phyloP scores from a whole-genome alignment of 768 basidiomycete species.

The Leccinum imitatum region DNA sequence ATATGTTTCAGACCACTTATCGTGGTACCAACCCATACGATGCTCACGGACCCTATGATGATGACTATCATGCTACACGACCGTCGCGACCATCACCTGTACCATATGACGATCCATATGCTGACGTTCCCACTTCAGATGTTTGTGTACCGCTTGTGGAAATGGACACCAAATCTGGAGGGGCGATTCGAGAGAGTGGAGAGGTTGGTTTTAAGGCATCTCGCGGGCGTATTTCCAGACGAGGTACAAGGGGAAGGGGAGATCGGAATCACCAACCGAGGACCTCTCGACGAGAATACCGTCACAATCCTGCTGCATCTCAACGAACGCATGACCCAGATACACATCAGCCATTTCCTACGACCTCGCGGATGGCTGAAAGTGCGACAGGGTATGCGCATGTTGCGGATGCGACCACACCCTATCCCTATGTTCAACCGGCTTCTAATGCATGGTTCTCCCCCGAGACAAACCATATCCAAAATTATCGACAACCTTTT shows the following conservation, averaged over 20 bases:
- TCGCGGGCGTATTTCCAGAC: constrained; percentile 27
- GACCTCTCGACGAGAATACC: constrained; percentile 22
- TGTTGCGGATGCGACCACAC: constrained; percentile 24
- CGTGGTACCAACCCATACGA: constrained; percentile 63
- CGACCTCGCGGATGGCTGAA: constrained; percentile 49
- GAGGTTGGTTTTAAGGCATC: background rate
- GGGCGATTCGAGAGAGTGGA: constrained; percentile 27
- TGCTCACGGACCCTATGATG: constrained; percentile 66
- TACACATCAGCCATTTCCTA: constrained; percentile 34
- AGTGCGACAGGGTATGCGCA: constrained; percentile 45
- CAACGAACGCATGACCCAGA: constrained; percentile 34
- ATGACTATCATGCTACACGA: constrained; percentile 50
- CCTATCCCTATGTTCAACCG: constrained; percentile 14
- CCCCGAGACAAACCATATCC: constrained; percentile 9
- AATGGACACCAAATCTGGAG: constrained; percentile 6
- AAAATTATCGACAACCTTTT: constrained; percentile 28
- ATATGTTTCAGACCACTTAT: constrained; percentile 45
- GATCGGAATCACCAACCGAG: constrained; percentile 16
- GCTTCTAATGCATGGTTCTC: constrained; percentile 20
- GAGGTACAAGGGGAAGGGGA: constrained; percentile 28
- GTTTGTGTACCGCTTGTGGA: background rate
- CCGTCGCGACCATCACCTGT: constrained; percentile 64
- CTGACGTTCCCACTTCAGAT: constrained; percentile 42
- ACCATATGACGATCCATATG: constrained; percentile 81
- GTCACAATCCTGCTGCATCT: constrained; percentile 13